A percentile compares a stretch with the other conserved stretches of the same genome.
Conservation (phyloP, 106 monocot genomes). For the Alisma plantagoaquatica region DNA sequence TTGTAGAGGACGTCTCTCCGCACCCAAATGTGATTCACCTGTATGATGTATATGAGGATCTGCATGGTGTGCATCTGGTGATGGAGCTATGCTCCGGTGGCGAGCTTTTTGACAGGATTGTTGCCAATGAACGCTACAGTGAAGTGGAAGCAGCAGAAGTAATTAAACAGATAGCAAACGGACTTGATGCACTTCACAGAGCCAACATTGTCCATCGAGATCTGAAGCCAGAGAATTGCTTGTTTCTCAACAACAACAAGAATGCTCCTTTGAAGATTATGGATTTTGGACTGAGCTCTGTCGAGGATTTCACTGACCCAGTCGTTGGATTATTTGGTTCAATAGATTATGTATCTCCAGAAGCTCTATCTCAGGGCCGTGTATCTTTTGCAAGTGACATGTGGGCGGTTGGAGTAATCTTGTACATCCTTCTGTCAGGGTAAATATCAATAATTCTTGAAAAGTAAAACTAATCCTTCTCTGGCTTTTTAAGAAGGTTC, state of each 20-base stretch:
- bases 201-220: conserved; percentile 56
- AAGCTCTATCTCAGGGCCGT: conserved; percentile 31
- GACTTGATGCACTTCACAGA: conserved; percentile 39
- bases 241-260: conserved; percentile 26
- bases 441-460: too few species aligned
- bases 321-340: conserved; percentile 60
- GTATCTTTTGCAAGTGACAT: conserved; percentile 58
- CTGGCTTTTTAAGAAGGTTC: too few species aligned
- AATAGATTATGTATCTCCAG: conserved; percentile 73
- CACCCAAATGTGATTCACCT: conserved; percentile 60
- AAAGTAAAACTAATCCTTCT: too few species aligned
- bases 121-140: conserved; percentile 30
- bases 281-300: conserved; percentile 75
- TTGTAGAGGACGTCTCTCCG: conserved; percentile 55
- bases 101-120: conserved; percentile 57
- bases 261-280: conserved; percentile 46
- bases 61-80: conserved; percentile 42
- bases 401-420: conserved; percentile 68
- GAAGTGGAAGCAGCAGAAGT: conserved; percentile 49
- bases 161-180: conserved; percentile 36
- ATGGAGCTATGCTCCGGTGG: conserved; percentile 67
- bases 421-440: conserved; percentile 67
- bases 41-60: conserved; percentile 57
- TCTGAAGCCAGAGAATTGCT: conserved; percentile 65
- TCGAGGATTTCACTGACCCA: conserved; percentile 59